phyloP scores from a whole-genome alignment of 768 basidiomycete species.

The Termitomyces sp. region DNA sequence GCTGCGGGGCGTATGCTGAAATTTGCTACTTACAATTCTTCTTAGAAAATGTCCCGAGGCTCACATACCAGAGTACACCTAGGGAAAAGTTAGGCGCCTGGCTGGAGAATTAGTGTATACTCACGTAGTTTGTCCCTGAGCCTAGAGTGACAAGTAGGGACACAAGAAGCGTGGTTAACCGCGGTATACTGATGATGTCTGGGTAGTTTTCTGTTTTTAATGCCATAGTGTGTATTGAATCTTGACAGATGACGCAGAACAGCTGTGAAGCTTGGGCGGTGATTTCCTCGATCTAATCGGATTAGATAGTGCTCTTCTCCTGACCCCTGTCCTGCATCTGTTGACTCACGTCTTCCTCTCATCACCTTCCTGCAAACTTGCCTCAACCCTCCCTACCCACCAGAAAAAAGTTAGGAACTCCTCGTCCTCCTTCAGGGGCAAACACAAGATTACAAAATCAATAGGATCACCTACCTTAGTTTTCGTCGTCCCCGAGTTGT shows the following conservation, averaged over 20 bases:
- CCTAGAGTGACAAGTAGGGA: slow-evolving; percentile 56
- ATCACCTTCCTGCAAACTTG: not conserved
- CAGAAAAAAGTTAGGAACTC: too few species aligned
- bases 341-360: too few species aligned
- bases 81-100: not conserved
- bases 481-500: not conserved
- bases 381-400: too few species aligned
- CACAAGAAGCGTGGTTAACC: slow-evolving; percentile 44
- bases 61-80: slow-evolving; percentile 39
- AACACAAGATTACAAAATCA: not conserved
- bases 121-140: slow-evolving; percentile 73
- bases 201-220: not conserved
- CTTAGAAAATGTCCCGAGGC: not conserved
- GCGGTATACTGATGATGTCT: slow-evolving; percentile 22
- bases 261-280: not conserved
- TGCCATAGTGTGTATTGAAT: not conserved
- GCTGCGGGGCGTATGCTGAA: slow-evolving; percentile 80
- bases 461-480: not conserved
- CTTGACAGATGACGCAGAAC: not conserved
- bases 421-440: too few species aligned
- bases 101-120: slow-evolving; percentile 19
- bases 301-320: not conserved
- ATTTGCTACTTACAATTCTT: not conserved
- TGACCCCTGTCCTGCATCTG: too few species aligned
- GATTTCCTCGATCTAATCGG: not conserved